These are phyloP conservation scores for Dioscorea dumetorum DNA, from an alignment of 106 monocot species.

Conservation along the genomic window DNA sequence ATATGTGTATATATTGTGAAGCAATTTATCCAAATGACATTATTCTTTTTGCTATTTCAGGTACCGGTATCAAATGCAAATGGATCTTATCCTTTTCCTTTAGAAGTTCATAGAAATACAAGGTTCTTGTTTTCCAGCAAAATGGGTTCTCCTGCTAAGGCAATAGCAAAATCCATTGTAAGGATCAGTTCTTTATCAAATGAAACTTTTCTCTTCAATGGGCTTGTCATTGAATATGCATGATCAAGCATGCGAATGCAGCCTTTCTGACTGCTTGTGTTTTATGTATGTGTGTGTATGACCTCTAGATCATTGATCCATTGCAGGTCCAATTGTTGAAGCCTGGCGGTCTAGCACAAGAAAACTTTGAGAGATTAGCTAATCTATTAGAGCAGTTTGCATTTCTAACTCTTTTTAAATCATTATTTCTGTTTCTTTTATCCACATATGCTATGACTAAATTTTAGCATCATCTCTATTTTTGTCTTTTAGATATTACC, in stretches of 20 bases:
- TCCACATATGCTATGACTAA: background rate
- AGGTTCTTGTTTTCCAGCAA: slow-evolving; percentile 85
- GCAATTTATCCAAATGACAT: background rate
- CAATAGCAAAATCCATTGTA: slow-evolving; percentile 91
- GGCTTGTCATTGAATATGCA: too few species aligned
- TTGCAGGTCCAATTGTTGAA: slow-evolving; percentile 85
- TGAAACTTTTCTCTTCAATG: too few species aligned
- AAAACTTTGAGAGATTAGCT: slow-evolving; percentile 74
- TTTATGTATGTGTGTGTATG: background rate
- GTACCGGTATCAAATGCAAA: slow-evolving; percentile 79
- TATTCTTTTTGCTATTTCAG: slow-evolving; percentile 26
- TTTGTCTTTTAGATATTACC: slow-evolving; percentile 63
- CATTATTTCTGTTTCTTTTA: background rate
- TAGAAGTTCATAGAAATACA: slow-evolving; percentile 71
- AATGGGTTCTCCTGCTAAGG: slow-evolving; percentile 58
- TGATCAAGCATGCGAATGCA: too few species aligned
- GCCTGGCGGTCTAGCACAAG: slow-evolving; percentile 61
- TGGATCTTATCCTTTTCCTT: slow-evolving; percentile 73
- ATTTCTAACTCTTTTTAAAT: slow-evolving; percentile 14
- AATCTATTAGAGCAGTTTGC: slow-evolving; percentile 87
- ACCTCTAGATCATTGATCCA: background rate
- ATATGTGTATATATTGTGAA: too few species aligned
- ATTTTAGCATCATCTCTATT: background rate
- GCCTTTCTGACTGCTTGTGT: too few species aligned
- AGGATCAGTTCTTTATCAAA: slow-evolving; percentile 7